These are phyloP conservation scores for Plantago major DNA, from an alignment of 257 asterid species.

Conservation along the genomic window DNA sequence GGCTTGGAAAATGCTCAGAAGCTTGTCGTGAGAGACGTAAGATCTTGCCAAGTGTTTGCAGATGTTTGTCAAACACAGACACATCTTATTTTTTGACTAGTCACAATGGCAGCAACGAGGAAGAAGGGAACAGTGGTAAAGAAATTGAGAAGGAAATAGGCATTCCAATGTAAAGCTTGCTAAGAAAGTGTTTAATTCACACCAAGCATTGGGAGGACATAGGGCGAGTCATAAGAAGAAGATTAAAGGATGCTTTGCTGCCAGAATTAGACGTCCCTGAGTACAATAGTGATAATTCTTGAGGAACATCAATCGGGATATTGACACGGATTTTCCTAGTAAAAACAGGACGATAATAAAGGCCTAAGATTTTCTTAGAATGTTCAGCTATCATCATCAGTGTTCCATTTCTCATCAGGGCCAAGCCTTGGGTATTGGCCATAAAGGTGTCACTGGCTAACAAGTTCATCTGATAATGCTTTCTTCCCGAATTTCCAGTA, in stretches of 20 bases:
- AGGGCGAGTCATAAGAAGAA: conserved; percentile 96
- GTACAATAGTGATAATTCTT: conserved; percentile 21
- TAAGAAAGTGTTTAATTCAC: conserved; percentile 54
- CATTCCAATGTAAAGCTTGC: conserved; percentile 81
- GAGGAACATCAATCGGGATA: conserved; percentile 34
- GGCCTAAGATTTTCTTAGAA: conserved; percentile 54
- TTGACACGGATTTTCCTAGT: background rate
- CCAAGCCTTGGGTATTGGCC: conserved; percentile 90
- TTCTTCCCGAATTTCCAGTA: conserved; percentile 44
- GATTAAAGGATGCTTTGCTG: conserved; percentile 81
- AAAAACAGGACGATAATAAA: conserved; percentile 17
- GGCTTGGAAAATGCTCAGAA: conserved; percentile 13
- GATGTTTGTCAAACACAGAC: conserved; percentile 48
- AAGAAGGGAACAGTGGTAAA: conserved; percentile 24
- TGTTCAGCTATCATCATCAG: conserved; percentile 74
- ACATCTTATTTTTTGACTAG: conserved; percentile 18
- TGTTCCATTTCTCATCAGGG: conserved; percentile 74
- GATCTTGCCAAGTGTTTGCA: conserved; percentile 76
- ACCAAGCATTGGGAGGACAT: conserved; percentile 89
- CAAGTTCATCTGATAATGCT: conserved; percentile 41
- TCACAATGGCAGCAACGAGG: background rate
- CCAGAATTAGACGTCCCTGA: conserved; percentile 29
- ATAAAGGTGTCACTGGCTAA: conserved; percentile 83
- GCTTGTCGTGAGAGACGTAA: conserved; percentile 58
- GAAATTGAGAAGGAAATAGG: conserved; percentile 35